Evolutionary conservation across 1,284 basidiomycete genomes (phyloP).

Genomic region (Microbotryum lychnidis-dioicae): DNA sequence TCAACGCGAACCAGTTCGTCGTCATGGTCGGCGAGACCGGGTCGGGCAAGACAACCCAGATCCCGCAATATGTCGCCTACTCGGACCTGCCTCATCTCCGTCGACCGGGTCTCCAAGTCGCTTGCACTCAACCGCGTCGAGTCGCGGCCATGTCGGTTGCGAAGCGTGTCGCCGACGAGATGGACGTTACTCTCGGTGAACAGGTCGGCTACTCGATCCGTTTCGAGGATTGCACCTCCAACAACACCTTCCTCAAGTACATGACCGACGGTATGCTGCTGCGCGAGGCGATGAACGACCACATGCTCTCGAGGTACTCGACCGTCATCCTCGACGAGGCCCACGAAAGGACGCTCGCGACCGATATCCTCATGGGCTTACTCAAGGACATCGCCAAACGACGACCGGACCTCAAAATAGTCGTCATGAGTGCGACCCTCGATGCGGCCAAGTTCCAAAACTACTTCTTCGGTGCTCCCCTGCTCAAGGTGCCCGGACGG

Average conservation of each 20-base stretch:
- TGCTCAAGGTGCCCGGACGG: constrained; percentile 92
- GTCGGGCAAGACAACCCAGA: constrained; percentile 96
- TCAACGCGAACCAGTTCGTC: constrained; percentile 33
- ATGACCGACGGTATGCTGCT: constrained; percentile 98
- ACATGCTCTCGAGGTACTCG: constrained; percentile 77
- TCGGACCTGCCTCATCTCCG: constrained; percentile 66
- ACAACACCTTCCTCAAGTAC: constrained; percentile 88
- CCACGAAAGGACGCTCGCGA: constrained; percentile 95
- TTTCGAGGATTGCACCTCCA: constrained; percentile 96
- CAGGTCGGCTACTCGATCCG: constrained; percentile 98
- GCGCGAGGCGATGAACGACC: constrained; percentile 96
- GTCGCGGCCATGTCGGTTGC: constrained; percentile 98
- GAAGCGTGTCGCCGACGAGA: constrained; percentile 96
- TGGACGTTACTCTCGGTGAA: constrained; percentile 88
- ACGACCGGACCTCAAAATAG: constrained; percentile 86
- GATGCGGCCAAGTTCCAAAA: constrained; percentile 95
- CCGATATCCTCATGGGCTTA: constrained; percentile 97
- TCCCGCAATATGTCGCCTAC: constrained; percentile 92
- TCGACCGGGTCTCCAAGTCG: constrained; percentile 69
- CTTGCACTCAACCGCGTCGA: constrained; percentile 93
- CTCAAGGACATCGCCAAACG: constrained; percentile 64
- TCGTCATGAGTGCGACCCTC: constrained; percentile 97
- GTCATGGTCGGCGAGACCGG: constrained; percentile 97
- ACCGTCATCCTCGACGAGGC: constrained; percentile 98
- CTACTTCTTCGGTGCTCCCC: constrained; percentile 84